These are phyloP conservation scores for Kingdonia uniflora DNA, from an alignment of 164 flowering plant genomes.

Conservation along the genomic window DNA sequence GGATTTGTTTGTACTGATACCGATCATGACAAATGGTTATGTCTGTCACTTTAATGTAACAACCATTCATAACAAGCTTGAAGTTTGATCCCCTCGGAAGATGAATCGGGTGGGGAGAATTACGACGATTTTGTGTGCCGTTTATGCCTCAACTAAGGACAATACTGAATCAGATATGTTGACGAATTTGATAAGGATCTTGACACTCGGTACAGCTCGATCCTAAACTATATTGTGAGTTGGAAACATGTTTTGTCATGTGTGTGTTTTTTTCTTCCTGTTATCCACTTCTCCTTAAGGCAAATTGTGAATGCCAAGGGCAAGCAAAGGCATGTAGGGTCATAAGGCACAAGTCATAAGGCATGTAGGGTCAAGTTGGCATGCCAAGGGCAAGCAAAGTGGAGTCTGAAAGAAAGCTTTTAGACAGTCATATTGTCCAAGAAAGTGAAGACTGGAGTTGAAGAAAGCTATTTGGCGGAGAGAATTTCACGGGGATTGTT, in stretches of 20 bases:
- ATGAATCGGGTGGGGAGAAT: conserved; percentile 85
- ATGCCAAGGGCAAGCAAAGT: too few relatives aligned
- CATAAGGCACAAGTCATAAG: too few relatives aligned
- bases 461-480: too few relatives aligned
- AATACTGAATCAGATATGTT: conserved; percentile 81
- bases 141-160: conserved; percentile 61
- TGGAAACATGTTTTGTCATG: conserved; percentile 74
- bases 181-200: conserved; percentile 84
- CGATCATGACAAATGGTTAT: conserved; percentile 89
- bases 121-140: conserved; percentile 56
- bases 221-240: conserved; percentile 62
- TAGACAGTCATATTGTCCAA: too few relatives aligned
- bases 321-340: too few relatives aligned
- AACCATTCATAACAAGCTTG: conserved; percentile 91
- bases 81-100: conserved; percentile 69
- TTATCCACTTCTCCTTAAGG: conserved; percentile 82
- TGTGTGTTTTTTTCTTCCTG: conserved; percentile 93
- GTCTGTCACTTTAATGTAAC: conserved; percentile 92
- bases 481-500: too few relatives aligned
- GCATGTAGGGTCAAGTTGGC: too few relatives aligned
- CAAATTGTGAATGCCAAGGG: conserved; percentile 90
- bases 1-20: conserved; percentile 90
- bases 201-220: conserved; percentile 68
- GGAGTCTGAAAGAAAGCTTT: too few relatives aligned
- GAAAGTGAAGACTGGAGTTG: too few relatives aligned